These are phyloP conservation scores for Leishmania braziliensis DNA, from an alignment of 208 protist genomes.

Conservation along the genomic window DNA sequence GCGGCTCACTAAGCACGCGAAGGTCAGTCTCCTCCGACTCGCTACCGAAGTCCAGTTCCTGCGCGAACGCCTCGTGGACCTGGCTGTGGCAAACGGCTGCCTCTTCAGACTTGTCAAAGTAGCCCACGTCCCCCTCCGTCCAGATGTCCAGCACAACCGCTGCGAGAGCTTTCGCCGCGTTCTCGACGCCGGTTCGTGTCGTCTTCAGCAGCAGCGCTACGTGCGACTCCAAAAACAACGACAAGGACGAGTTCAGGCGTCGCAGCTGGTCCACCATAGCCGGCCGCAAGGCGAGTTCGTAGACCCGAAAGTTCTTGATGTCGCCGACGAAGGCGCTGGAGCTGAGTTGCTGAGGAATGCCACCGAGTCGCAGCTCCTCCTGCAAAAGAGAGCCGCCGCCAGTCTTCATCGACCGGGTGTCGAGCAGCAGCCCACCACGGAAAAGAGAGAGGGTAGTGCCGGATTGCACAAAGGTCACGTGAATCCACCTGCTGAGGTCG, in stretches of 20 bases:
- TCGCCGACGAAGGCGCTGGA: conserved; percentile 57
- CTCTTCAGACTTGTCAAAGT: conserved; percentile 32
- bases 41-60: conserved; percentile 74
- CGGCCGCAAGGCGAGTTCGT: conserved; percentile 60
- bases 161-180: conserved; percentile 32
- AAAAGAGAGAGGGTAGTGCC: conserved; percentile 60
- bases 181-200: conserved; percentile 39
- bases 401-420: conserved; percentile 34
- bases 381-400: conserved; percentile 48
- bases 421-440: conserved; percentile 57
- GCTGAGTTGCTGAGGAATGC: conserved; percentile 40
- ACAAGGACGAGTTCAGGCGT: conserved; percentile 35
- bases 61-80: conserved; percentile 34
- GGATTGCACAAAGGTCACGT: conserved; percentile 78
- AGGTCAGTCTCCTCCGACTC: conserved; percentile 56
- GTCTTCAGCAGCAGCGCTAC: conserved; percentile 39
- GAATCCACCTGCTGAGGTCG: conserved; percentile 47
- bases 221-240: conserved; percentile 41
- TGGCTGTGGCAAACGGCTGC: conserved; percentile 11
- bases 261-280: conserved; percentile 58
- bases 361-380: conserved; percentile 67
- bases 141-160: conserved; percentile 40
- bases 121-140: conserved; percentile 53
- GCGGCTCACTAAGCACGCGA: conserved; percentile 22
- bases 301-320: conserved; percentile 74